phyloP scores from a whole-genome alignment of 768 basidiomycete genomes.

The Suillus subluteus region DNA sequence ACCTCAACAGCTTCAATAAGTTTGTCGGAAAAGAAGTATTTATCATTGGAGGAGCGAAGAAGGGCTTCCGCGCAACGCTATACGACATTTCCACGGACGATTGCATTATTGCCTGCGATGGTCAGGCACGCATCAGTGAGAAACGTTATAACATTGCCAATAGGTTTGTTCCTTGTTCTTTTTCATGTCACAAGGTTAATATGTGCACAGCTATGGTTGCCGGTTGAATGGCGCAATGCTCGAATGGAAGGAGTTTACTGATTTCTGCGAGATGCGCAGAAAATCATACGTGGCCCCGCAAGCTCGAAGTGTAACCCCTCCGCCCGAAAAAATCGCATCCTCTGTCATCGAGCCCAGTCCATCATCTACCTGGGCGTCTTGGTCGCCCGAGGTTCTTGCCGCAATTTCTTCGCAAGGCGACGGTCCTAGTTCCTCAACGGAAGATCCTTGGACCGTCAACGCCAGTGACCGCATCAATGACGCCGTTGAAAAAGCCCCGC shows the following conservation, averaged over 20 bases:
- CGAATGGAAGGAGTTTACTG: background rate
- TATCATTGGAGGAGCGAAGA: accelerated
- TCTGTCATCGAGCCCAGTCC: accelerated
- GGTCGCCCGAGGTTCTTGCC: no score
- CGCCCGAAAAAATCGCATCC: no score
- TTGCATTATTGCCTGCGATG: background rate
- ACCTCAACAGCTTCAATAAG: accelerated
- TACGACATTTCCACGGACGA: background rate
- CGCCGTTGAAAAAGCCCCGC: no score
- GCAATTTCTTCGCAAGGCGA: no score
- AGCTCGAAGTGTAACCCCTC: no score
- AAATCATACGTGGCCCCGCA: background rate
- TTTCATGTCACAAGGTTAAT: background rate
- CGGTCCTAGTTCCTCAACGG: no score
- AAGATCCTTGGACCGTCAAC: no score
- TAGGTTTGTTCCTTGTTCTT: no score
- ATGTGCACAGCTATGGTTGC: background rate
- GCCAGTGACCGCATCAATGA: no score
- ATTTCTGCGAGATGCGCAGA: background rate
- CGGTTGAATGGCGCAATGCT: background rate
- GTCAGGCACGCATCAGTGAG: background rate
- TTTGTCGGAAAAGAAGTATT: background rate
- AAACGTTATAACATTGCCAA: background rate
- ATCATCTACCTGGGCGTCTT: no score
- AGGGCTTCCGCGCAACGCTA: background rate